Conservation (phyloP, 805 yeast species). For the Saccharomycopsis fodiens region DNA sequence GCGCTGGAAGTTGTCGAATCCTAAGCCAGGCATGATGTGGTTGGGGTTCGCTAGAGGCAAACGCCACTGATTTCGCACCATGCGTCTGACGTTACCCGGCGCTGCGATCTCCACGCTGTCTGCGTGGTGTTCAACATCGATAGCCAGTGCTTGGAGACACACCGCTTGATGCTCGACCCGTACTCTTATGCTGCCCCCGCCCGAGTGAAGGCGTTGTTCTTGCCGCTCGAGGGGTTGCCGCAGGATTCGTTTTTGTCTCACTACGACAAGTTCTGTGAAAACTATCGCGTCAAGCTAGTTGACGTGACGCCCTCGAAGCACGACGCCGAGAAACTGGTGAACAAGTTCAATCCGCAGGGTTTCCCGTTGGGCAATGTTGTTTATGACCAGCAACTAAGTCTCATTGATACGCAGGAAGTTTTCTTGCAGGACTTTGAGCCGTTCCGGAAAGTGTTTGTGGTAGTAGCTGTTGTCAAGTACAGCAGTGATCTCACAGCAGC, state of each 20-base stretch:
- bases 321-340: constrained; percentile 15
- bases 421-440: constrained; percentile 88
- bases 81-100: no score
- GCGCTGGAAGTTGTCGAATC: constrained; percentile 91
- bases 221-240: constrained; percentile 53
- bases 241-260: constrained; percentile 30
- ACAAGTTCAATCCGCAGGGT: constrained; percentile 72
- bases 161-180: constrained; percentile 29
- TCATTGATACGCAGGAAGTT: constrained; percentile 47
- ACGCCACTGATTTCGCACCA: background rate
- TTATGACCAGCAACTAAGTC: constrained; percentile 43
- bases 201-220: constrained; percentile 54
- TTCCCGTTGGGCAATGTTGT: constrained; percentile 72
- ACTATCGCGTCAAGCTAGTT: constrained; percentile 60
- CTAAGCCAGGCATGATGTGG: constrained; percentile 89
- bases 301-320: constrained; percentile 61
- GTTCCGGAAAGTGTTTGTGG: constrained; percentile 66
- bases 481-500: constrained; percentile 22
- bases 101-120: no score
- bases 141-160: no score
- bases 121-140: no score
- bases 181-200: constrained; percentile 57
- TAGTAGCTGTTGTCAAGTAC: constrained; percentile 39
- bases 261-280: constrained; percentile 25
- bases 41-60: no score